A percentile compares a stretch with the other conserved stretches of the same genome.
Evolutionary conservation across 306 rosid species (phyloP).

Genomic region (Prunus salicina): DNA sequence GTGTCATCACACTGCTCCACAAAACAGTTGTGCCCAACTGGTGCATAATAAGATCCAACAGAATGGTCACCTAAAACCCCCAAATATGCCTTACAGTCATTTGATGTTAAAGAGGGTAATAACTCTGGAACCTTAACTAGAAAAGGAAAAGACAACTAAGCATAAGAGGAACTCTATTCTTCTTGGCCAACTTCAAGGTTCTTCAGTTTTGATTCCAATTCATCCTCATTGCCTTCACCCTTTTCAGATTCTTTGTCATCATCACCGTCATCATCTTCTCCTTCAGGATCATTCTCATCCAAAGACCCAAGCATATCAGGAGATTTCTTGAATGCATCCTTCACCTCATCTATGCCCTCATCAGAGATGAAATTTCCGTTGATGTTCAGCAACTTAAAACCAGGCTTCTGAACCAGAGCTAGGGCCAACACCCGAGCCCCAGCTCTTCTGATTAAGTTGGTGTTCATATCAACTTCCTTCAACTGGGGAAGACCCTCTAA

Average conservation of each 20-base stretch:
- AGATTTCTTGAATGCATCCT: constrained; percentile 50
- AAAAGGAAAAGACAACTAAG: not conserved
- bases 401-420: constrained; percentile 60
- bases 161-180: constrained; percentile 18
- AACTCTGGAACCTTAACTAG: not conserved
- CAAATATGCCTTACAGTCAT: constrained; percentile 13
- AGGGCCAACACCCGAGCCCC: constrained; percentile 85
- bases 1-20: constrained; percentile 5
- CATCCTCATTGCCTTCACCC: constrained; percentile 44
- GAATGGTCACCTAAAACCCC: constrained; percentile 18
- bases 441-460: constrained; percentile 52
- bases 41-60: constrained; percentile 1
- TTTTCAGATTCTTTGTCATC: constrained; percentile 45
- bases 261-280: constrained; percentile 48
- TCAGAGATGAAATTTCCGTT: constrained; percentile 78
- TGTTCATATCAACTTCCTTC: constrained; percentile 76
- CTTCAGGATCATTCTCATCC: constrained; percentile 90
- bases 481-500: constrained; percentile 54
- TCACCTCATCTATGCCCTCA: constrained; percentile 77
- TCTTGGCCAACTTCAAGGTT: constrained; percentile 58
- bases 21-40: constrained; percentile 6
- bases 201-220: constrained; percentile 75
- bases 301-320: constrained; percentile 61
- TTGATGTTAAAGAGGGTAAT: constrained; percentile 14
- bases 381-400: constrained; percentile 61